Evolutionary conservation across 345 rosid genomes (phyloP).

Genomic region (Corchorus capsularis): DNA sequence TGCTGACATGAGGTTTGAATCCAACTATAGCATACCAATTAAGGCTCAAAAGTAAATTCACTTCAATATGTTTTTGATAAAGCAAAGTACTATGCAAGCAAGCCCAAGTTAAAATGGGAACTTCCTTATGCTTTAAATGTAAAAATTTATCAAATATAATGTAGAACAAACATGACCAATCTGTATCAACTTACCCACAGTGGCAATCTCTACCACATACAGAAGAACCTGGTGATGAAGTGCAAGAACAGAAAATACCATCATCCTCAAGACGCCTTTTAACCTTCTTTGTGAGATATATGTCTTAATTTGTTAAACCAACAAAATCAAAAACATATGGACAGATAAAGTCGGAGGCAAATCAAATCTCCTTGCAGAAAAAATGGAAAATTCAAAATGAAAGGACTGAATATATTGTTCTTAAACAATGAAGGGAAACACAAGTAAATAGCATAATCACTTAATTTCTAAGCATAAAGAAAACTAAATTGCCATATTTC

Average conservation of each 20-base stretch:
- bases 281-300: slow-evolving; percentile 79
- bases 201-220: slow-evolving; percentile 91
- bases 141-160: neutral
- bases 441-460: neutral
- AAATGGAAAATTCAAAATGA: neutral
- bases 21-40: neutral
- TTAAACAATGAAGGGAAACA: neutral
- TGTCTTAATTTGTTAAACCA: slow-evolving; percentile 56
- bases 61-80: neutral
- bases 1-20: neutral
- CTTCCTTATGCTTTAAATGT: neutral
- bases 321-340: slow-evolving; percentile 21
- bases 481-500: neutral
- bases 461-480: neutral
- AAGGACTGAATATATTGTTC: neutral
- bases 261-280: slow-evolving; percentile 81
- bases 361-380: neutral
- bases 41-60: slow-evolving; percentile 3
- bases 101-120: neutral
- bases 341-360: neutral
- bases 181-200: slow-evolving; percentile 72
- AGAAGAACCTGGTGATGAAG: slow-evolving; percentile 57
- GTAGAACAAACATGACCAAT: neutral
- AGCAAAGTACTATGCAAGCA: neutral
- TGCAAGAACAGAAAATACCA: slow-evolving; percentile 97